phyloP scores from a whole-genome alignment of 2,329 filamentous ascomycete species.

The Fusarium sp. region DNA sequence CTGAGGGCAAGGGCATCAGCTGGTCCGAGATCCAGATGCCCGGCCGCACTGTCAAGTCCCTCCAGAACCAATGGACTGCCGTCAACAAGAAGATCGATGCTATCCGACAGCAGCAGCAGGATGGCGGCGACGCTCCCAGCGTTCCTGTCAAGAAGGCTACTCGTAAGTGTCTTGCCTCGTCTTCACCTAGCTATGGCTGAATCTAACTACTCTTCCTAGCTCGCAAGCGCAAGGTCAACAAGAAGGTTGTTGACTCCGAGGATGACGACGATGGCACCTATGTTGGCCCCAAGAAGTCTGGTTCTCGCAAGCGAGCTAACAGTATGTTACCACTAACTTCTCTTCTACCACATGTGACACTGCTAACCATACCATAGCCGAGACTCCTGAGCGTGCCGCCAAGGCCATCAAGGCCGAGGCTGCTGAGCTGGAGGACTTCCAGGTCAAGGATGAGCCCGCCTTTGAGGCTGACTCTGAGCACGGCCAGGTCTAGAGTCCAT shows the following conservation, averaged over 20 bases:
- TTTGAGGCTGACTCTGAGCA: neutral
- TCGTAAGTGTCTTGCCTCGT: slow-evolving; percentile 34
- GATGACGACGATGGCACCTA: slow-evolving; percentile 15
- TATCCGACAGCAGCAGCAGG: slow-evolving; percentile 44
- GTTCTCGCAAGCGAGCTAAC: slow-evolving; percentile 35
- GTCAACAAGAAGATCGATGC: slow-evolving; percentile 53
- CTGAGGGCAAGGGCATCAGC: slow-evolving; percentile 50
- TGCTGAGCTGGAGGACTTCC: slow-evolving; percentile 20
- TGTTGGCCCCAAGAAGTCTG: slow-evolving; percentile 23
- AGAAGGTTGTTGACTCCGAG: slow-evolving; percentile 9
- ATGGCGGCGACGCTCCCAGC: neutral
- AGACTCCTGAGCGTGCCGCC: slow-evolving; percentile 22
- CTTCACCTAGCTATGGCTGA: neutral
- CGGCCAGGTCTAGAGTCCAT: neutral
- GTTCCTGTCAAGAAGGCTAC: slow-evolving; percentile 41
- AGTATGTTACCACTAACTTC: slow-evolving; percentile 22
- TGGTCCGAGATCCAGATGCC: slow-evolving; percentile 53
- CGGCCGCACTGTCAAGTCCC: slow-evolving; percentile 53
- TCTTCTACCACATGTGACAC: neutral
- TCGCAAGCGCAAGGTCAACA: slow-evolving; percentile 43
- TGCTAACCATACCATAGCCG: slow-evolving; percentile 16
- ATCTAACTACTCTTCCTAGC: slow-evolving; percentile 25
- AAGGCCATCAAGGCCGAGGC: slow-evolving; percentile 36
- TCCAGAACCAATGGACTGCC: slow-evolving; percentile 54
- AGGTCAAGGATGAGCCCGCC: slow-evolving; percentile 29